Base-by-base conservation (phyloP, 371 early-diverging fungal species). In the Chytridium lagenaria region DNA sequence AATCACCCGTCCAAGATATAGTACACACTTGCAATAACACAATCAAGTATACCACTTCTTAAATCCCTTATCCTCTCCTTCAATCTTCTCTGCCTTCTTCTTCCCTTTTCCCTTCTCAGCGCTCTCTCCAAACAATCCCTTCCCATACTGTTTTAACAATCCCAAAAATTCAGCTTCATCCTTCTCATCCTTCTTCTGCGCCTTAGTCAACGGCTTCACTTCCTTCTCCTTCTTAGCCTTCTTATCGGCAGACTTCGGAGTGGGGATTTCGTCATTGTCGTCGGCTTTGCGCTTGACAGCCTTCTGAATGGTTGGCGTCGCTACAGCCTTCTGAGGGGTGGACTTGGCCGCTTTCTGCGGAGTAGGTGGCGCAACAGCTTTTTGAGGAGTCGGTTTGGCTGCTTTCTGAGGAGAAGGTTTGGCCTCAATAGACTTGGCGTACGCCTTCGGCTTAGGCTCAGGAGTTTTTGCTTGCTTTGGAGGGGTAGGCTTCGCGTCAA, bases 111-210 rank as follows among this genome's bases (percentile, higher is more conserved):
- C 34, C 38, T 63, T 33, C 12, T n/a, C 26, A 52, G 12, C 12
- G 16, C 31, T 30, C 19, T 30, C 55, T 3, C 77, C 77, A 74
- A 77, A 77, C 34, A 77, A 61, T 7, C 68, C 71, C 50, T 77
- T 77, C 52, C 74, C 74, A 65, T 77, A 77, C 70, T 73, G 69
- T 59, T 71, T 59, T 44, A 77, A 39, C 49, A 77, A 44, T n/a
- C 67, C 65, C 7, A 55, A 50, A 52, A 77, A 77, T 5, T 40
- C 52, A 36, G 37, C 38, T 26, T 77, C 77, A 50, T 77, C 77
- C n/a, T 73, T 64, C 30, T 38, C 31, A 30, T 74, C 73, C n/a
- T 57, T 61, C 26, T 12, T n/a, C 38, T 63, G 39, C 5, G 70
- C 70, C 39, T 72, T 77, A 23, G 65, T 16, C 23, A 39, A 34